These are phyloP conservation scores for Brassica rapa DNA, from an alignment of 345 rosid genomes.

Conservation along the genomic window DNA sequence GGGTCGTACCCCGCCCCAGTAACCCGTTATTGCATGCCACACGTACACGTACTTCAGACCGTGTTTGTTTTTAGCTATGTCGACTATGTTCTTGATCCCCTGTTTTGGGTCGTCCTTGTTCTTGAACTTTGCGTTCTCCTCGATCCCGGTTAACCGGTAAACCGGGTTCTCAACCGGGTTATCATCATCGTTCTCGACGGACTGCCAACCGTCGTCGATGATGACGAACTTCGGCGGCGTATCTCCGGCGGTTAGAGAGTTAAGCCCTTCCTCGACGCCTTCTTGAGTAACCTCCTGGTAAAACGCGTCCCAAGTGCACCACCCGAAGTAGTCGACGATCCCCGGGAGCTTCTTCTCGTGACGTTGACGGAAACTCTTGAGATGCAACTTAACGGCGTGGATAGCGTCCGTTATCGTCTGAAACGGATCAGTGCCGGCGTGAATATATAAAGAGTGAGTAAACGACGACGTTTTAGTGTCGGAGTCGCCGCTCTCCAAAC, in stretches of 20 bases:
- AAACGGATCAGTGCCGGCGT: conserved; percentile 83
- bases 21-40: conserved; percentile 96
- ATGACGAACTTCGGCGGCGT: conserved; percentile 87
- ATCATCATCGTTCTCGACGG: conserved; percentile 55
- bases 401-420: conserved; percentile 70
- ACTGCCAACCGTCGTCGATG: conserved; percentile 98
- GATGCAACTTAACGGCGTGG: conserved; percentile 62
- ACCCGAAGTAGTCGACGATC: conserved; percentile 78
- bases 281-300: conserved; percentile 93
- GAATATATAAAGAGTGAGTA: conserved; percentile 63
- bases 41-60: conserved; percentile 83
- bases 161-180: conserved; percentile 38
- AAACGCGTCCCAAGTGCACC: conserved; percentile 99
- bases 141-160: conserved; percentile 69
- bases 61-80: conserved; percentile 60
- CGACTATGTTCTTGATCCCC: conserved; percentile 77
- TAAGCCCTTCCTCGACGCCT: conserved; percentile 82
- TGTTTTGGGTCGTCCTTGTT: conserved; percentile 57
- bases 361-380: conserved; percentile 78
- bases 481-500: conserved; percentile 86
- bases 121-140: conserved; percentile 75
- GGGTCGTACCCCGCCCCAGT: conserved; percentile 96
- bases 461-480: conserved; percentile 68
- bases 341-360: conserved; percentile 90
- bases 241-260: conserved; percentile 66